Conservation (phyloP, 2,329 filamentous ascomycete species). For the Amesomyces nigricolor region DNA sequence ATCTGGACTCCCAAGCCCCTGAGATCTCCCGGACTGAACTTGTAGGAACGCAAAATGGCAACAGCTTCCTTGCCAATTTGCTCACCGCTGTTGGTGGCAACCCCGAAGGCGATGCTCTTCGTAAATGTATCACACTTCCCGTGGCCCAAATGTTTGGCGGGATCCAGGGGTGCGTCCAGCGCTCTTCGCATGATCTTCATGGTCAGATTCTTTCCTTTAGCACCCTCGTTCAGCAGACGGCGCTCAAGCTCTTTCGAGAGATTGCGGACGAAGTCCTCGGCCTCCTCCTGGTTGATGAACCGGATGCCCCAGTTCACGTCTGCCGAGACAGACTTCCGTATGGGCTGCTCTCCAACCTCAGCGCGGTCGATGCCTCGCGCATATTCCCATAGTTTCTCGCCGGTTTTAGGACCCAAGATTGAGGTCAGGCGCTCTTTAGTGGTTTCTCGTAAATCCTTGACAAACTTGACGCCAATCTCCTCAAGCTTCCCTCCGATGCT, state of each 20-base stretch:
- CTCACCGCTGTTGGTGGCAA: constrained; percentile 72
- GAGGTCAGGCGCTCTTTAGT: constrained; percentile 70
- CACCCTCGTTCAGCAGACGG: constrained; percentile 72
- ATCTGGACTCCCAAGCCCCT: constrained; percentile 88
- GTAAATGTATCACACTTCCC: constrained; percentile 93
- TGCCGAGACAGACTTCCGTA: constrained; percentile 90
- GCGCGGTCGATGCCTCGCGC: constrained; percentile 78
- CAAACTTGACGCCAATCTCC: constrained; percentile 73
- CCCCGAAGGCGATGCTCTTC: constrained; percentile 76
- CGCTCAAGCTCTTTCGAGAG: constrained; percentile 80
- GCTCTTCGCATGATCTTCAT: constrained; percentile 93
- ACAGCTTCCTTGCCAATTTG: constrained; percentile 75
- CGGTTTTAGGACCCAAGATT: constrained; percentile 82
- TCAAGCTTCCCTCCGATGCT: constrained; percentile 85
- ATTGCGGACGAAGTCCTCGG: constrained; percentile 83
- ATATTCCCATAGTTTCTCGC: constrained; percentile 85
- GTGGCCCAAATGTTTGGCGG: constrained; percentile 88
- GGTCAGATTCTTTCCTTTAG: constrained; percentile 82
- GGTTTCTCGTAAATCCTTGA: constrained; percentile 74
- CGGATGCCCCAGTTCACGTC: constrained; percentile 98
- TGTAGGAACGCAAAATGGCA: constrained; percentile 74
- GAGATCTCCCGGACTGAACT: constrained; percentile 85
- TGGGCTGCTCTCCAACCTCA: constrained; percentile 78
- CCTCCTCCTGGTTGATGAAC: constrained; percentile 86
- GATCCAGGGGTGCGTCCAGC: constrained; percentile 80